Evolutionary conservation across 352 stramenopile species (phyloP), one percentile per base, ranked within the genome.

Genomic region (Globisporangium lucens): DNA sequence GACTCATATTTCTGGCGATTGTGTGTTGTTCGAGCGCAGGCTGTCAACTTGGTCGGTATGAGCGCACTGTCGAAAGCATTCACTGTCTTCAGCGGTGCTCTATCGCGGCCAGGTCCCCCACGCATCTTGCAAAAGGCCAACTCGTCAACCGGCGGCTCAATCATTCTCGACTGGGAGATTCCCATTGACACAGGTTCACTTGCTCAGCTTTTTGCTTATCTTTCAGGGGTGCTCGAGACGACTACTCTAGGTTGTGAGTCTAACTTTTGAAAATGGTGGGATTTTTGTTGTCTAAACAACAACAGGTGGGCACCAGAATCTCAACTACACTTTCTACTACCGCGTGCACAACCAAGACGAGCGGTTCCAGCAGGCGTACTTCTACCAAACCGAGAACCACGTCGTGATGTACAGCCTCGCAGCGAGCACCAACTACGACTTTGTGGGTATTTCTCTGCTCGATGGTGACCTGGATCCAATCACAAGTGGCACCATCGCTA

Each of bases 391-490:
- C 8, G 65, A 62, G 24, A 24, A 4, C 1, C 51, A 67, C 0
- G 55, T 75, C 0, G 61, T 49, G 33, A 55, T 74, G 3, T 88
- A 75, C 56, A 75, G 74, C 8, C 61, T 90, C 13, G 55, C 49
- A 1, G 77, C 78, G 1, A 71, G 81, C 15, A 88, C 74, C 0
- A 75, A 70, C 10, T 90, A 89, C 66, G 77, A 89, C n/a, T 69
- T 90, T 51, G 61, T 88, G 5, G 82, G 65, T 10, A 56, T 83
- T 2, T 77, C 82, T 0, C 13, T 74, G 13, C n/a, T 73, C 47
- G 51, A 68, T 0, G 60, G 62, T 4, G 68, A 72, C 62, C 9
- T 36, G 13, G 41, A 53, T 0, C 0, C 6, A 1, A 0, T 75
- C 3, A 57, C 71, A 47, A 65, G 20, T 10, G 75, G 73, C 0